A percentile compares a stretch with the other conserved stretches of the same genome.
phyloP scores from a whole-genome alignment of 345 rosid species.

The Orychophragmus violaceus region DNA sequence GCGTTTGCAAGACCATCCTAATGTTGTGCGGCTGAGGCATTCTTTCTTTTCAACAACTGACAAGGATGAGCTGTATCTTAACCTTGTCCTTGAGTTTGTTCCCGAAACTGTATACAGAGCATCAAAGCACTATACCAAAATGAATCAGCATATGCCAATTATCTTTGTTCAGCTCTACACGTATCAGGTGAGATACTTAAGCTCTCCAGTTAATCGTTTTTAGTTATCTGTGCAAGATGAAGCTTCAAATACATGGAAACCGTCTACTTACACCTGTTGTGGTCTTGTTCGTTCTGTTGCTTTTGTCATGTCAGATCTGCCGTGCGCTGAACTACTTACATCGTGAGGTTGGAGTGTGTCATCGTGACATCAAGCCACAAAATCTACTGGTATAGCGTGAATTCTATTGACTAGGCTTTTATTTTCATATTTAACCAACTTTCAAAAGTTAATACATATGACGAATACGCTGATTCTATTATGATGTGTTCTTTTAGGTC shows the following conservation, averaged over 20 bases:
- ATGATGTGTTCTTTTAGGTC: slow-evolving; percentile 47
- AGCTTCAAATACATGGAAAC: slow-evolving; percentile 1
- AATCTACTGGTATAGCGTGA: slow-evolving; percentile 59
- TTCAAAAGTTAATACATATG: not conserved
- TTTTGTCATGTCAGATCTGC: slow-evolving; percentile 49
- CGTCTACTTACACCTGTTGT: slow-evolving; percentile 48
- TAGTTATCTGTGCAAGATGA: not conserved
- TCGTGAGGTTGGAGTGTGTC: slow-evolving; percentile 71
- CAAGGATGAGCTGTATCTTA: slow-evolving; percentile 84
- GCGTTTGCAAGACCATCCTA: slow-evolving; percentile 80
- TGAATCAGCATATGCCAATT: slow-evolving; percentile 78
- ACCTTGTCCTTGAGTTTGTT: slow-evolving; percentile 88
- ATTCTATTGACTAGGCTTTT: slow-evolving; percentile 9
- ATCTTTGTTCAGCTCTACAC: slow-evolving; percentile 77
- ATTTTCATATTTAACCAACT: not conserved
- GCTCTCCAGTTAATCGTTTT: not conserved
- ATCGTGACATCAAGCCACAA: slow-evolving; percentile 93
- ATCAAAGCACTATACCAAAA: slow-evolving; percentile 67
- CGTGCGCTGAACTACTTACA: slow-evolving; percentile 86
- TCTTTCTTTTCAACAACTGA: slow-evolving; percentile 90
- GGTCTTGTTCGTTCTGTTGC: slow-evolving; percentile 62
- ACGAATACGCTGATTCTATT: not conserved
- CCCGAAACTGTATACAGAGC: slow-evolving; percentile 88
- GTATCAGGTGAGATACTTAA: slow-evolving; percentile 63
- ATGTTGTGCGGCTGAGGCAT: slow-evolving; percentile 73